Conservation (phyloP, 2,329 filamentous ascomycete species). For the Colletotrichum sp. region DNA sequence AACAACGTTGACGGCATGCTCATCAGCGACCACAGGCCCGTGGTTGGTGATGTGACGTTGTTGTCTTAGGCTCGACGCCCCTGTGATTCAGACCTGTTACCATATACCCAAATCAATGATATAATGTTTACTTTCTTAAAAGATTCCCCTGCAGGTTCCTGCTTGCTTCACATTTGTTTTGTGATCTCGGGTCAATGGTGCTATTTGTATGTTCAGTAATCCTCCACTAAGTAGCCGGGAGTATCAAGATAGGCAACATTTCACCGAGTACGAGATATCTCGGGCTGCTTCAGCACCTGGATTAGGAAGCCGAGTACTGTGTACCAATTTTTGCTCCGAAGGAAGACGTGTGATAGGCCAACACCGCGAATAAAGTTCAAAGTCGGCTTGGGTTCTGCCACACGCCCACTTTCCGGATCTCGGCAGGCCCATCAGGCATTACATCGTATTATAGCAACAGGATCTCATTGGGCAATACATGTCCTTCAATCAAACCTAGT, state of each 20-base stretch:
- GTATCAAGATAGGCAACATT: neutral
- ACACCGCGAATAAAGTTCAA: neutral
- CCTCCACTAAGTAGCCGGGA: neutral
- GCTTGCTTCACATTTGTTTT: neutral
- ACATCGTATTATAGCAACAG: neutral
- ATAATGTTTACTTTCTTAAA: neutral
- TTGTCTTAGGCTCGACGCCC: neutral
- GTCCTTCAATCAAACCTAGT: neutral
- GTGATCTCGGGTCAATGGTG: neutral
- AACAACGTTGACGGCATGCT: constrained; percentile 54
- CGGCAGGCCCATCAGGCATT: neutral
- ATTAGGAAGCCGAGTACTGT: neutral
- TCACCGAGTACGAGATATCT: neutral
- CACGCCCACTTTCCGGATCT: neutral
- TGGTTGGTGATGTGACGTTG: constrained; percentile 61
- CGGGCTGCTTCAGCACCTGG: neutral
- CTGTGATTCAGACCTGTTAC: neutral
- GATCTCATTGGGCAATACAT: neutral
- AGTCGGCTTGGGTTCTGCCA: neutral
- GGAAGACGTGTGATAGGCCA: neutral
- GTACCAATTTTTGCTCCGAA: neutral
- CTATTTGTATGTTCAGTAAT: neutral
- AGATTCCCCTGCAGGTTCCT: neutral
- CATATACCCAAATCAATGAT: neutral
- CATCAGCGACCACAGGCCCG: constrained; percentile 69